These are phyloP conservation scores for Atkinsonella texensis DNA, from an alignment of 2,329 filamentous ascomycete genomes.

Conservation along the genomic window DNA sequence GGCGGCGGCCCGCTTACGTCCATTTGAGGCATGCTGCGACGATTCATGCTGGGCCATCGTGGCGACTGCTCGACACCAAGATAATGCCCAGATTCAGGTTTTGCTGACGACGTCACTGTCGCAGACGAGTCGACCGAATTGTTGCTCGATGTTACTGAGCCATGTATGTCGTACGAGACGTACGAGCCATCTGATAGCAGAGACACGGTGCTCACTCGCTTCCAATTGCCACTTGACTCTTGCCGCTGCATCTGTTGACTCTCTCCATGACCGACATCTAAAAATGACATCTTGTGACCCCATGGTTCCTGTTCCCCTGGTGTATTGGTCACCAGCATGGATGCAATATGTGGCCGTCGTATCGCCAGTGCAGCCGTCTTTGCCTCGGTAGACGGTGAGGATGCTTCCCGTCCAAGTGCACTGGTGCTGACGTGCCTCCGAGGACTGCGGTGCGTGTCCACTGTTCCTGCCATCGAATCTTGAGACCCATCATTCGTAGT, in stretches of 20 bases:
- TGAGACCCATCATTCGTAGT: not conserved
- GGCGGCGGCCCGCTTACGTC: constrained; percentile 37
- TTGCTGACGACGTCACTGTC: constrained; percentile 9
- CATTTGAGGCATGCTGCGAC: constrained; percentile 40
- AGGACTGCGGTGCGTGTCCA: not conserved
- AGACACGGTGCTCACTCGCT: constrained; percentile 18
- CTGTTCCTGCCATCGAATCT: not conserved
- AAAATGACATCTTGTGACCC: constrained; percentile 5
- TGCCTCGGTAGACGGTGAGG: not conserved
- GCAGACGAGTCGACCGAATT: constrained; percentile 15
- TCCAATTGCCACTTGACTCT: constrained; percentile 11
- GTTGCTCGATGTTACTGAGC: constrained; percentile 7
- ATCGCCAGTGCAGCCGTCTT: not conserved
- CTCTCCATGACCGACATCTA: constrained; percentile 1
- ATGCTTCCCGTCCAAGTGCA: not conserved
- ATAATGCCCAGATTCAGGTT: constrained; percentile 1
- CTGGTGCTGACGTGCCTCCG: constrained; percentile 5
- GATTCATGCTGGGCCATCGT: constrained; percentile 17
- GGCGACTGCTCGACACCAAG: constrained; percentile 11
- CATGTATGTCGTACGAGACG: constrained; percentile 11
- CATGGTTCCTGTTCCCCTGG: not conserved
- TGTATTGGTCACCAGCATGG: not conserved
- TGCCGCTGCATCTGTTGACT: constrained; percentile 3
- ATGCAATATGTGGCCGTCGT: constrained; percentile 4
- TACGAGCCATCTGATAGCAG: constrained; percentile 15